These are phyloP conservation scores for Irpex lacteus DNA, from an alignment of 1,284 basidiomycete genomes.

Conservation along the genomic window DNA sequence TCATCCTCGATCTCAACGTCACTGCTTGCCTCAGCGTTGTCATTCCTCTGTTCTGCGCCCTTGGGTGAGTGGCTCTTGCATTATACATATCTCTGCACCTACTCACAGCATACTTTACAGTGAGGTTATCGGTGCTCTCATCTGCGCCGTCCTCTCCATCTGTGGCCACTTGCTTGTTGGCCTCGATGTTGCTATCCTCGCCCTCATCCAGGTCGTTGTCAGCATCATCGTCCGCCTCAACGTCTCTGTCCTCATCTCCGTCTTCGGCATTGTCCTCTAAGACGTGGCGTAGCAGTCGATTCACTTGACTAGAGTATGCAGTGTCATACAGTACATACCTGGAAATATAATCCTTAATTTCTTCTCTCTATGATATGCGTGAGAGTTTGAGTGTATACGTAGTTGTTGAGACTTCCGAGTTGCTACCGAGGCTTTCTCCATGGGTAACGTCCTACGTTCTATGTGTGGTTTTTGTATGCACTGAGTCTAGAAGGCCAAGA, in stretches of 20 bases:
- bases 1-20: conserved; percentile 32
- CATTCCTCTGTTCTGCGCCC: conserved; percentile 23
- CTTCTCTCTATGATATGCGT: no score
- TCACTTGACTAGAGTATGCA: background rate
- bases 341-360: background rate
- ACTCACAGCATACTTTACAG: conserved; percentile 3
- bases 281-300: background rate
- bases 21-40: conserved; percentile 24
- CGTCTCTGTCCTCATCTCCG: conserved; percentile 15
- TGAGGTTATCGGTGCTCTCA: conserved; percentile 17
- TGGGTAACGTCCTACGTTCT: no score
- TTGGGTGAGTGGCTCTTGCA: conserved; percentile 28
- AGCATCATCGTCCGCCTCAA: conserved; percentile 16
- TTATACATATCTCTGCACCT: background rate
- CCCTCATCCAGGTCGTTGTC: conserved; percentile 11
- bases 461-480: no score
- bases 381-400: no score
- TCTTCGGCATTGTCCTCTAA: conserved; percentile 15
- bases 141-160: conserved; percentile 16
- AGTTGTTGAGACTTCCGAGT: no score
- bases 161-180: conserved; percentile 15
- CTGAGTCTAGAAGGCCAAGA: no score
- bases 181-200: conserved; percentile 16
- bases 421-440: no score
- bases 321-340: background rate